Evolutionary conservation across 345 rosid genomes (phyloP).

Genomic region (Erodium maritimum): DNA sequence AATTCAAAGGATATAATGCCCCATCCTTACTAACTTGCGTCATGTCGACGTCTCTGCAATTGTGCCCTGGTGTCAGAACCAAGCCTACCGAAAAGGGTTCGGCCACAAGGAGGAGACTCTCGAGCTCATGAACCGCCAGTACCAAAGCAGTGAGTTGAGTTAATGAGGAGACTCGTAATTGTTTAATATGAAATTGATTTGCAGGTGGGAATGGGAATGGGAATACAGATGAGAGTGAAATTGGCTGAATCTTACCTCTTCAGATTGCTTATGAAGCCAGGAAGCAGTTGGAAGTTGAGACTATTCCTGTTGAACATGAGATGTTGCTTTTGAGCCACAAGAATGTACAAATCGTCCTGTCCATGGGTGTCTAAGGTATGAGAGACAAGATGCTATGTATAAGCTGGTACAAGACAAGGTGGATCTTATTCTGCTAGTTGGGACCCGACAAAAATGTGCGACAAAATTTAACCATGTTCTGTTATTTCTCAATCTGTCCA

Average conservation of each 20-base stretch:
- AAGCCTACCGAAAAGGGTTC: conserved; percentile 24
- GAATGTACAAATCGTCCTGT: conserved; percentile 24
- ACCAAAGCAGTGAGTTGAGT: conserved; percentile 10
- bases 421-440: conserved; percentile 25
- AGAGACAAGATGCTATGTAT: conserved; percentile 27
- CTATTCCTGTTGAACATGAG: conserved; percentile 14
- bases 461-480: neutral
- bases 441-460: conserved; percentile 24
- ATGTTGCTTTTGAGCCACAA: conserved; percentile 17
- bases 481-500: neutral
- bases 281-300: conserved; percentile 10
- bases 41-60: too few relatives aligned
- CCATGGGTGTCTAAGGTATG: conserved; percentile 29
- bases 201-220: conserved; percentile 18
- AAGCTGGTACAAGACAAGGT: conserved; percentile 25
- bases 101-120: conserved; percentile 26
- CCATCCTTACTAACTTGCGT: too few relatives aligned
- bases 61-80: conserved; percentile 21
- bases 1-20: too few relatives aligned
- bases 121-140: conserved; percentile 21
- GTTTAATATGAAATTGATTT: conserved; percentile 8
- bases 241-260: conserved; percentile 19
- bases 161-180: neutral
- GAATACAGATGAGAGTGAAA: conserved; percentile 17
- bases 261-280: conserved; percentile 29